A percentile compares a stretch with the other conserved stretches of the same genome.
These are phyloP conservation scores for Penicillium sp. DNA, from an alignment of 2,329 filamentous ascomycete species.

Conservation along the genomic window DNA sequence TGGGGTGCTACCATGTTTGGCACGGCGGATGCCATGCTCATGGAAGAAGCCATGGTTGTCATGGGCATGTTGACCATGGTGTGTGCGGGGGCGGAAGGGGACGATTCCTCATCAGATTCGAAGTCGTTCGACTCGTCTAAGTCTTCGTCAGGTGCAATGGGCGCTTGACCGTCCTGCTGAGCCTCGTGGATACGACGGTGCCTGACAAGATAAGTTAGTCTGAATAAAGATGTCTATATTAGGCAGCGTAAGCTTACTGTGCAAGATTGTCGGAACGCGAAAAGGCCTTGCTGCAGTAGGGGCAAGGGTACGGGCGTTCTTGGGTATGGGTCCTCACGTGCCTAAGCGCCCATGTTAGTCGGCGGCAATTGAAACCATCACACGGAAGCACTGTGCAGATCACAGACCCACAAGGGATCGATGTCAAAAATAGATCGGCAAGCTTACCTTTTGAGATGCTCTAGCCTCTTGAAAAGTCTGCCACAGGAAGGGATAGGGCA, in stretches of 20 bases:
- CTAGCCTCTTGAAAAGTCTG: constrained; percentile 95
- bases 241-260: constrained; percentile 64
- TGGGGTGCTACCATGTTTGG: constrained; percentile 41
- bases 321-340: constrained; percentile 99
- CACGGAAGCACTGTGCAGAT: constrained; percentile 37
- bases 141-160: constrained; percentile 66
- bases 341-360: constrained; percentile 59
- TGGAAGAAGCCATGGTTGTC: constrained; percentile 37
- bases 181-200: constrained; percentile 80
- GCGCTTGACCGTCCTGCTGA: constrained; percentile 55
- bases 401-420: constrained; percentile 17
- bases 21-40: constrained; percentile 39
- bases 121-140: constrained; percentile 85
- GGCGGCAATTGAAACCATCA: constrained; percentile 49
- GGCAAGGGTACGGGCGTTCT: constrained; percentile 97
- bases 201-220: constrained; percentile 43
- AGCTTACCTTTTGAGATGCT: constrained; percentile 96
- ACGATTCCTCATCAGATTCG: constrained; percentile 75
- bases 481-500: constrained; percentile 99
- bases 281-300: constrained; percentile 97
- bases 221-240: constrained; percentile 27
- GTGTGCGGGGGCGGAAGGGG: constrained; percentile 45
- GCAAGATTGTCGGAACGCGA: constrained; percentile 98
- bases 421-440: constrained; percentile 27
- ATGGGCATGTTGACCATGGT: constrained; percentile 36